Evolutionary conservation across 768 basidiomycete genomes (phyloP), one percentile per base, ranked within the genome.

Genomic region (Hypholoma fasciculare): DNA sequence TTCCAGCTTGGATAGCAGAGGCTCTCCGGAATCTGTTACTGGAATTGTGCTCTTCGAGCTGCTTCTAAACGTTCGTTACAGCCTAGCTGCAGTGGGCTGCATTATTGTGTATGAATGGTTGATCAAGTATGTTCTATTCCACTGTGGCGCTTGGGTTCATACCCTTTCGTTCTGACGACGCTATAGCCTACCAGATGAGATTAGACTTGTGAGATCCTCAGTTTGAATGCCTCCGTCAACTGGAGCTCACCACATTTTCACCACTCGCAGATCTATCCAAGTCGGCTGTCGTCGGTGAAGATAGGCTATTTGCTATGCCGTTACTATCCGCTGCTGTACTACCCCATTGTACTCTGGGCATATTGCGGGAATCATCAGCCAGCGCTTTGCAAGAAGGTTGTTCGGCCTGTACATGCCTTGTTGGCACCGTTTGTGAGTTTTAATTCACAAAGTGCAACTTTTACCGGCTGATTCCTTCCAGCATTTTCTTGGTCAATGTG

Each of bases 401-500:
- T 69, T 1, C 62, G 59, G 14, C 65, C 70, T 2, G 60, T 76
- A 2, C 71, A 73, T 57, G 65, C 64, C 7, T 58, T 76, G 20
- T 63, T 74, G 16, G 66, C 72, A 43, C 68, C 73, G 63, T 72
- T 70, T 67, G 72, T 71, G 61, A 46, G 67, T 68, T 20, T 36
- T 20, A 7, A 34, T 34, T 34, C 6, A 7, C 30, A 34, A 34
- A 34, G 9, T 9, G 30, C 9, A 43, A 30, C 26, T 51, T 34
- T 19, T 3, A 11, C 7, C 44, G 3, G 16, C 16, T 9, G 26
- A 46, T 52, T 27, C n/a, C 17, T 42, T 17, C 16, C 50, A 78
- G 76, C 76, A 77, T 74, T 63, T 76, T 27, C 70, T 74, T 54
- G 72, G 72, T 4, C 76, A 75, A 68, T 74, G 77, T 75, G 57